Percentiles rank a stretch among this genome's conserved stretches.
These are phyloP conservation scores for Cladosporium sphaerospermum DNA, from an alignment of 2,329 filamentous ascomycete species.

Conservation along the genomic window DNA sequence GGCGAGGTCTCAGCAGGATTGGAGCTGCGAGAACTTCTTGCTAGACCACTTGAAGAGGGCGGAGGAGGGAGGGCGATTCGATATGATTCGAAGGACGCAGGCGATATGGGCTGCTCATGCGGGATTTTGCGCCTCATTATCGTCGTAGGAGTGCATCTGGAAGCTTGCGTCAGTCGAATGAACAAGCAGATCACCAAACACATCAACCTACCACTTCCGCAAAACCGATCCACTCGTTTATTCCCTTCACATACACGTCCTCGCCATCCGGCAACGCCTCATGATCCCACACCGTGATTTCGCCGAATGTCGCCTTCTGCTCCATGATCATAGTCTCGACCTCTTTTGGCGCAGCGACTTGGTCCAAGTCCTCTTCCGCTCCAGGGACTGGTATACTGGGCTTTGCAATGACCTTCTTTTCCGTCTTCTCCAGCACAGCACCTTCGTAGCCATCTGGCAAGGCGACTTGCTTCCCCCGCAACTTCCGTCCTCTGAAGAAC, in stretches of 20 bases:
- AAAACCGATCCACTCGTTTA: slow-evolving; percentile 75
- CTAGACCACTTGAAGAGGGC: no score
- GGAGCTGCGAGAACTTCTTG: no score
- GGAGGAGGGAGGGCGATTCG: no score
- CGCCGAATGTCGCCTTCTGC: slow-evolving; percentile 62
- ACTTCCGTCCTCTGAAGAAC: slow-evolving; percentile 74
- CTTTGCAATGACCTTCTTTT: slow-evolving; percentile 9
- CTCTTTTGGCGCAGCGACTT: neutral
- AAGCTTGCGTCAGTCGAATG: neutral
- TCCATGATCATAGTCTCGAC: slow-evolving; percentile 54
- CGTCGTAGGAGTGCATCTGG: slow-evolving; percentile 15
- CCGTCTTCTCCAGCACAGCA: slow-evolving; percentile 22
- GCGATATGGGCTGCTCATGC: neutral
- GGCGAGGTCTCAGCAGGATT: no score
- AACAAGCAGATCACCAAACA: slow-evolving; percentile 36
- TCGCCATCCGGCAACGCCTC: slow-evolving; percentile 57
- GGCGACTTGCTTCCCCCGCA: slow-evolving; percentile 60
- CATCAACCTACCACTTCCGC: slow-evolving; percentile 55
- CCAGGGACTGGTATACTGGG: neutral
- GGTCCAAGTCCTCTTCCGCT: slow-evolving; percentile 2
- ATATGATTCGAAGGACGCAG: neutral
- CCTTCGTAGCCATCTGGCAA: slow-evolving; percentile 66
- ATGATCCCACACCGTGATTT: slow-evolving; percentile 79
- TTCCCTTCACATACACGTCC: slow-evolving; percentile 66
- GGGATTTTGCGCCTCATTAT: neutral